Base-by-base conservation (phyloP, 495 filamentous ascomycete species). In the Letharia lupina region DNA sequence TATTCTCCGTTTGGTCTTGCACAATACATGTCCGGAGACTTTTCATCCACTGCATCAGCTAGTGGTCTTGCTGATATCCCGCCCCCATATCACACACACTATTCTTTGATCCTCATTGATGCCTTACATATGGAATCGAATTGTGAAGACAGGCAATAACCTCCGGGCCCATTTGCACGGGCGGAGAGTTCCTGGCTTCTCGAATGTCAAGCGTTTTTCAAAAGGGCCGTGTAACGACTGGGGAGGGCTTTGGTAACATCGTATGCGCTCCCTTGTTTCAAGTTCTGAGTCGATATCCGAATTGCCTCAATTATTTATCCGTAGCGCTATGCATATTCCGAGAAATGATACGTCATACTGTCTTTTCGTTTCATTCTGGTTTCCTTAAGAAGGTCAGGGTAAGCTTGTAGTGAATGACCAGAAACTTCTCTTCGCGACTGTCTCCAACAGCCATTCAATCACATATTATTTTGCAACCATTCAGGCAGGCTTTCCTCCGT, bases 281-380 rank as follows among this genome's bases (percentile, higher is more conserved):
- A 13, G 15, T 31, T 13, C 50, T 13, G 23, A 4, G 33, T 54
- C 10, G 28, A 54, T 4, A 54, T 54, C 50, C 33, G 50, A 12
- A 31, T 15, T 28, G 50, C 62, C 28, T 57, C 39, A 42, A 28
- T 39, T 57, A 56, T 57, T 28, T 54, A 42, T 63, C 62, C 62
- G 62, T 45, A 20, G 40, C 28, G 37, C 31, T 41, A 50, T 39
- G 48, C n/a, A 12, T 4, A 8, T 64, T 8, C 40, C 5, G 6
- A 18, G 35, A 42, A 4, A 18, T 42, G 1, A 35, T 35, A 64
- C 50, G 62, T 50, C 62, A 64, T 45, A 31, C 28, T 57, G 8
- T 54, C 13, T 39, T 56, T n/a, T 41, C 28, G 16, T 45, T 50
- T 31, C 23, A 7, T 9, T 64, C 39, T 64, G 40, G 35, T 56